Evolutionary conservation across 305 asterid genomes (phyloP).

Genomic region (Fraxinus paxiana): DNA sequence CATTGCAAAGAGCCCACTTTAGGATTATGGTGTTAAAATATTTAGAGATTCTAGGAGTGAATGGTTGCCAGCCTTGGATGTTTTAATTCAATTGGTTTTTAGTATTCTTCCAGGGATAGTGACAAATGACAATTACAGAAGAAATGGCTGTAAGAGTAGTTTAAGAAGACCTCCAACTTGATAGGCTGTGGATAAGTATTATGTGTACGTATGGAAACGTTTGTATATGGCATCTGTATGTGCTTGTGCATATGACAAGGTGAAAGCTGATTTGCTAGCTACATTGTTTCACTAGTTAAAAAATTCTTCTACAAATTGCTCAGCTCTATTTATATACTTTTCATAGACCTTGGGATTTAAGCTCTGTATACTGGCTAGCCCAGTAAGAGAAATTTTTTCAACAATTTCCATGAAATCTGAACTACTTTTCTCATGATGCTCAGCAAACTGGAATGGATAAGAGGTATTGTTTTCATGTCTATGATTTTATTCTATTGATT

Average conservation of each 20-base stretch:
- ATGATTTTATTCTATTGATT: background rate
- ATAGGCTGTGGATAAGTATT: background rate
- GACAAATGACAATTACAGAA: background rate
- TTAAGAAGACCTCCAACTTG: background rate
- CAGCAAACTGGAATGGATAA: background rate
- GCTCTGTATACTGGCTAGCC: background rate
- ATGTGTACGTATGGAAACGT: background rate
- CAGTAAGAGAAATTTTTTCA: background rate
- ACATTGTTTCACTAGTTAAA: background rate
- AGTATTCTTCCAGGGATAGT: background rate
- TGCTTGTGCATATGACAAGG: background rate
- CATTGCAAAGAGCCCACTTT: background rate
- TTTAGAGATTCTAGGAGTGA: background rate
- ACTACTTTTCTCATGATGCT: background rate
- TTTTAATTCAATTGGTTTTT: background rate
- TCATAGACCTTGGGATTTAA: background rate
- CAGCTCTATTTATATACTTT: background rate
- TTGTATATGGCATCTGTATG: background rate
- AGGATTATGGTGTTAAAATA: background rate
- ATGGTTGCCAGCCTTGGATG: background rate
- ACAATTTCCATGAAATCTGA: background rate
- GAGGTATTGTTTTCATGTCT: background rate
- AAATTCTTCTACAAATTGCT: background rate
- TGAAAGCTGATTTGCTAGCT: background rate
- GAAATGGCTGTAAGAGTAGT: background rate